Evolutionary conservation across 331 rosid species (phyloP).

Genomic region (Phaseolus coccineus): DNA sequence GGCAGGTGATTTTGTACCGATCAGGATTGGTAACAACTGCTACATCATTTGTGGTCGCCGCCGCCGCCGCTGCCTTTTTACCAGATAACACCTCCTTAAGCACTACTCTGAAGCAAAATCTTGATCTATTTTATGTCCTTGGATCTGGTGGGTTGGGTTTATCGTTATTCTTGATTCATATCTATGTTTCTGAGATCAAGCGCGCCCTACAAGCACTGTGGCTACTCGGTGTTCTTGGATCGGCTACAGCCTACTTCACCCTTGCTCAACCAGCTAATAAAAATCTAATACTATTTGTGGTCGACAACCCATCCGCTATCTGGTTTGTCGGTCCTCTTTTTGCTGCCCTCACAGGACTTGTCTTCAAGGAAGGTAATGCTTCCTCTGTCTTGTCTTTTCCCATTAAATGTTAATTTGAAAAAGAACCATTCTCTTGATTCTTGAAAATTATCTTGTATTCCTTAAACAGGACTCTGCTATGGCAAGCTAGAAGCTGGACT

Average conservation of each 20-base stretch:
- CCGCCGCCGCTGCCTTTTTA: slow-evolving; percentile 79
- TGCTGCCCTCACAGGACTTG: slow-evolving; percentile 91
- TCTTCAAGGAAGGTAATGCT: slow-evolving; percentile 87
- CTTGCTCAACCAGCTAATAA: slow-evolving; percentile 74
- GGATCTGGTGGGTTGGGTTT: slow-evolving; percentile 87
- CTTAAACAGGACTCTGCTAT: slow-evolving; percentile 82
- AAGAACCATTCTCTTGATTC: not conserved
- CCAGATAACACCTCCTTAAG: slow-evolving; percentile 52
- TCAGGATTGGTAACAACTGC: slow-evolving; percentile 85
- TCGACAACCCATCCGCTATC: slow-evolving; percentile 63
- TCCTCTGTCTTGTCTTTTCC: not conserved
- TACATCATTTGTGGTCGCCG: slow-evolving; percentile 73
- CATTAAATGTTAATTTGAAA: slow-evolving; percentile 20
- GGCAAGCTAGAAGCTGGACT: slow-evolving; percentile 94
- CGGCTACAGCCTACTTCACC: slow-evolving; percentile 58
- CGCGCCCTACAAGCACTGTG: slow-evolving; percentile 85
- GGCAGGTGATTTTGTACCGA: slow-evolving; percentile 85
- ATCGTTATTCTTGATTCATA: slow-evolving; percentile 79
- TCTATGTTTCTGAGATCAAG: slow-evolving; percentile 84
- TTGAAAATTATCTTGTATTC: slow-evolving; percentile 30
- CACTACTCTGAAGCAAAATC: slow-evolving; percentile 58
- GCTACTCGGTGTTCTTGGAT: slow-evolving; percentile 81
- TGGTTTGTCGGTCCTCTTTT: slow-evolving; percentile 95
- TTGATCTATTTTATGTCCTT: slow-evolving; percentile 62
- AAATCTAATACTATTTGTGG: slow-evolving; percentile 63